Percentiles rank a stretch among this genome's conserved stretches.
Conservation (phyloP, 2,329 filamentous ascomycete species). For the Ampelomyces quisqualis region DNA sequence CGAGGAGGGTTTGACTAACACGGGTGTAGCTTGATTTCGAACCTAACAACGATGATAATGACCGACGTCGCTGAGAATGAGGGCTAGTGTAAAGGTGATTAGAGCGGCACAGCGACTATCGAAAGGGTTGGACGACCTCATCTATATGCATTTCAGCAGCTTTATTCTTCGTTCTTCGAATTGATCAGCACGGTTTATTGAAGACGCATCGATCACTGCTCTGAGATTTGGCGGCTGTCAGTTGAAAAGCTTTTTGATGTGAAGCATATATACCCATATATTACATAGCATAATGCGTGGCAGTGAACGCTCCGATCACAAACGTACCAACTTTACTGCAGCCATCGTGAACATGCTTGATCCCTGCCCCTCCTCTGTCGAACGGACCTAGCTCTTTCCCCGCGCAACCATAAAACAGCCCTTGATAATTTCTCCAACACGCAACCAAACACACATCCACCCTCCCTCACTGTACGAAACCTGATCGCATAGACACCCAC, state of each 20-base stretch:
- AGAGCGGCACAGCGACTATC: too few species aligned
- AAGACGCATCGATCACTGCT: too few species aligned
- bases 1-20: background rate
- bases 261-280: too few species aligned
- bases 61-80: conserved; percentile 1
- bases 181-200: too few species aligned
- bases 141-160: too few species aligned
- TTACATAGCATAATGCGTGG: too few species aligned
- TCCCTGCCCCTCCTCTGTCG: conserved; percentile 4
- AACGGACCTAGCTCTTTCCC: too few species aligned
- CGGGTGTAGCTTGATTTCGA: conserved; percentile 8
- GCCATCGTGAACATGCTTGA: background rate
- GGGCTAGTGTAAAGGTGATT: background rate
- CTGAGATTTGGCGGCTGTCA: too few species aligned
- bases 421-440: background rate
- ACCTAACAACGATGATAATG: conserved; percentile 11
- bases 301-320: background rate
- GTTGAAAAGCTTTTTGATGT: too few species aligned
- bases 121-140: too few species aligned
- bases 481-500: background rate
- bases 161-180: too few species aligned
- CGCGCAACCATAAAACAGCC: background rate
- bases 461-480: background rate
- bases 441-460: background rate
- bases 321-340: background rate